phyloP scores from a whole-genome alignment of 176 grass and related monocot species.

The Aegilops sharonensis region DNA sequence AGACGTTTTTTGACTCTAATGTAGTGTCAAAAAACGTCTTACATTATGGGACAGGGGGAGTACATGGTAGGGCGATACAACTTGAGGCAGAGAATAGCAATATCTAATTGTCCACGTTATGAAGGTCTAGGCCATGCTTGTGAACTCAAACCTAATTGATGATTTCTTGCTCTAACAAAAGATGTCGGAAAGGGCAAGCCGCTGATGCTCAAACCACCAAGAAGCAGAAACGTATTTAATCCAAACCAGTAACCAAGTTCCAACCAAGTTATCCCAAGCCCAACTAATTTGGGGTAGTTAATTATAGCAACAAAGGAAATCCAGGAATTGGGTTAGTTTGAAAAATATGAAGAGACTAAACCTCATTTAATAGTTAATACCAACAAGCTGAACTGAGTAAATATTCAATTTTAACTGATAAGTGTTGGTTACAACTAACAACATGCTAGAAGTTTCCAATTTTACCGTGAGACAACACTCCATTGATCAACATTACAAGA shows the following conservation, averaged over 20 bases:
- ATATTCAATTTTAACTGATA: background rate
- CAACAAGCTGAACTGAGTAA: background rate
- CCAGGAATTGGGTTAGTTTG: background rate
- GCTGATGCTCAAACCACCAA: background rate
- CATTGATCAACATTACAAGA: background rate
- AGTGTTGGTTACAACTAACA: background rate
- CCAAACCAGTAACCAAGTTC: background rate
- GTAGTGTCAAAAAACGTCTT: too few relatives aligned
- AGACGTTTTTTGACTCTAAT: too few relatives aligned
- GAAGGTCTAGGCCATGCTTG: background rate
- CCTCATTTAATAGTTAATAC: background rate
- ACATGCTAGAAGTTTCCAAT: background rate
- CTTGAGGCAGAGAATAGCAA: background rate
- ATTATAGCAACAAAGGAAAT: background rate
- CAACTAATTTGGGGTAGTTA: background rate
- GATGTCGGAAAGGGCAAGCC: background rate
- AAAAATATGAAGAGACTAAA: background rate
- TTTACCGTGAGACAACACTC: conserved; percentile 7
- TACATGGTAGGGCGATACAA: background rate
- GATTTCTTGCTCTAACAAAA: background rate
- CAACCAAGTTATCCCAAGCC: background rate
- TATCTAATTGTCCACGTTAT: background rate
- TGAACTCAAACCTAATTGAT: conserved; percentile 1
- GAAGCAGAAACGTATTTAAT: background rate
- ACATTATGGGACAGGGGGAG: too few relatives aligned